A percentile compares a stretch with the other conserved stretches of the same genome.
These are phyloP conservation scores for Mucor mucedo DNA, from an alignment of 371 early-diverging fungal genomes.

Conservation along the genomic window DNA sequence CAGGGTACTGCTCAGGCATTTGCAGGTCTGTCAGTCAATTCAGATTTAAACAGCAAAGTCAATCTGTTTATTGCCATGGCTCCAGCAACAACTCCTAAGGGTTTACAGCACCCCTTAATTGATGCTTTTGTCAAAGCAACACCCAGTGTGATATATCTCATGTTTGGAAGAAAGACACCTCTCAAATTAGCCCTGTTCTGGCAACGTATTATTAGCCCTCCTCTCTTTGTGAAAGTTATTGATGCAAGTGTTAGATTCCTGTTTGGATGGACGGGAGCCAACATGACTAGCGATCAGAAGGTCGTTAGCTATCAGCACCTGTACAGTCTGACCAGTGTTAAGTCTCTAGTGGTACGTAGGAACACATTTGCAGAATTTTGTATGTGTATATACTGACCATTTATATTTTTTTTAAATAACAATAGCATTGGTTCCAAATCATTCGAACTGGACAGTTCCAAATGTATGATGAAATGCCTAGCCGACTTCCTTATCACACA, in stretches of 20 bases:
- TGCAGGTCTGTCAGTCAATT: slow-evolving; percentile 84
- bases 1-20: slow-evolving; percentile 96
- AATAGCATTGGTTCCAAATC: slow-evolving; percentile 91
- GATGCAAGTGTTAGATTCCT: slow-evolving; percentile 77
- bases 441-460: slow-evolving; percentile 87
- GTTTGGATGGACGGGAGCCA: slow-evolving; percentile 86
- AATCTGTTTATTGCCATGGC: slow-evolving; percentile 91
- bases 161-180: slow-evolving; percentile 87
- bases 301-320: slow-evolving; percentile 86
- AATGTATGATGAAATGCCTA: slow-evolving; percentile 91
- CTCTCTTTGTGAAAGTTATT: slow-evolving; percentile 78
- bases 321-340: slow-evolving; percentile 90
- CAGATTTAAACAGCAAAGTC: slow-evolving; percentile 79
- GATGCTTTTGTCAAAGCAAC: slow-evolving; percentile 85
- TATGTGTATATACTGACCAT: not conserved
- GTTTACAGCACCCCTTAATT: slow-evolving; percentile 81
- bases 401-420: too few species aligned
- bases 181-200: slow-evolving; percentile 86
- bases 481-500: slow-evolving; percentile 63
- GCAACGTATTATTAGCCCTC: slow-evolving; percentile 80
- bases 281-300: slow-evolving; percentile 79
- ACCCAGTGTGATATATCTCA: slow-evolving; percentile 88
- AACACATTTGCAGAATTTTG: not conserved
- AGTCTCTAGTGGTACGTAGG: slow-evolving; percentile 69
- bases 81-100: slow-evolving; percentile 89